phyloP scores from a whole-genome alignment of 441 rosid genomes.

The Corymbia citriodora region DNA sequence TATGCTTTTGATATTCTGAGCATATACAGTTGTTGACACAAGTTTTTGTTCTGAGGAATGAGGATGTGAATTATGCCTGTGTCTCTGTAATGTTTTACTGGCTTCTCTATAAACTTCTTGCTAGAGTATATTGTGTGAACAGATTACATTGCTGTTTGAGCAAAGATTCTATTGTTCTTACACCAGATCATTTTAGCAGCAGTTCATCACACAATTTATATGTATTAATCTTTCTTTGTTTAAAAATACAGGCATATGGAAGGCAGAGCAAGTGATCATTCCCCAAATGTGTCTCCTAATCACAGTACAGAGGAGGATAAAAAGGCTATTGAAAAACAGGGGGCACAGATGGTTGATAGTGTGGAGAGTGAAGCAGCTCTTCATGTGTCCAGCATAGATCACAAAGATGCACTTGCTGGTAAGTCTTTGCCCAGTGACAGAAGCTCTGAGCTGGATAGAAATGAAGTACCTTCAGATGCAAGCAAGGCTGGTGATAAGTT shows the following conservation, averaged over 20 bases:
- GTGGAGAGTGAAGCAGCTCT: constrained; percentile 48
- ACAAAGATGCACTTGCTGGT: constrained; percentile 37
- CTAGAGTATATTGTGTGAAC: neutral
- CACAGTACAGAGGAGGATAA: constrained; percentile 35
- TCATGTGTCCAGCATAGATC: constrained; percentile 48
- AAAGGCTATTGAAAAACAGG: constrained; percentile 31
- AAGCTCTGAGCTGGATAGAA: constrained; percentile 48
- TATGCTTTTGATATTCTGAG: neutral
- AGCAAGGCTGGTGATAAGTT: constrained; percentile 15
- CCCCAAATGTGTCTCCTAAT: constrained; percentile 41
- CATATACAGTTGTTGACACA: neutral
- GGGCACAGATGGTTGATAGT: constrained; percentile 61
- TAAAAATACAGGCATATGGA: constrained; percentile 24
- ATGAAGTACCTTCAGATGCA: constrained; percentile 20
- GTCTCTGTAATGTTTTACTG: neutral
- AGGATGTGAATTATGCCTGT: neutral
- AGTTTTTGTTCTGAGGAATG: neutral
- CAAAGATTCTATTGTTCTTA: neutral
- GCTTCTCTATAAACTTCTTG: neutral
- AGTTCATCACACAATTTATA: neutral
- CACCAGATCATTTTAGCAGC: neutral
- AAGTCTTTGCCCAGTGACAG: constrained; percentile 26
- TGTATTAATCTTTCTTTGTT: neutral
- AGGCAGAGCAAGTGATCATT: constrained; percentile 27
- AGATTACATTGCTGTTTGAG: neutral